Evolutionary conservation across 78 protist genomes (phyloP).

Genomic region (Cyanophora paradoxa): DNA sequence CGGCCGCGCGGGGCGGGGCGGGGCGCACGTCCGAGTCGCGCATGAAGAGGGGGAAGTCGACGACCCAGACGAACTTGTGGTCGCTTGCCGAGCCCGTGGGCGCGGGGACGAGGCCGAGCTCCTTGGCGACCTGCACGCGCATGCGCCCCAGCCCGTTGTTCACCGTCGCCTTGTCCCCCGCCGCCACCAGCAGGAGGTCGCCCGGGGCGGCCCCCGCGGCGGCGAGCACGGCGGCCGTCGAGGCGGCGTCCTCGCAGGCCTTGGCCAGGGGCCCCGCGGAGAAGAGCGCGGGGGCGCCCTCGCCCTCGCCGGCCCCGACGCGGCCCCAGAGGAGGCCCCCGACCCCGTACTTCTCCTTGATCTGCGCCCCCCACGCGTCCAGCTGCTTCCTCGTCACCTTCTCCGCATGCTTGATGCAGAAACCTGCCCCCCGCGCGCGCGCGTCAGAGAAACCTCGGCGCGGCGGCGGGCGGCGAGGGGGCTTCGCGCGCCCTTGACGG

Average conservation of each 20-base stretch:
- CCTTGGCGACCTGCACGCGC: constrained; percentile 6
- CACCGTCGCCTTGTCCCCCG: background rate
- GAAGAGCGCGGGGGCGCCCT: too few relatives aligned
- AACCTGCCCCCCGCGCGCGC: background rate
- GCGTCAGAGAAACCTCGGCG: background rate
- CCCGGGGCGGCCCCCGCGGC: background rate
- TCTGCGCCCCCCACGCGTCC: background rate
- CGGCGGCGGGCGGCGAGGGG: background rate
- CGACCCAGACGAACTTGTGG: constrained; percentile 72
- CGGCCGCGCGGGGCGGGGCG: too few relatives aligned
- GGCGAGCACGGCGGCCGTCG: background rate
- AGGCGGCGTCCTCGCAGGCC: background rate
- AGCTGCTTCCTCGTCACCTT: background rate
- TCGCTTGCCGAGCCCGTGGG: background rate
- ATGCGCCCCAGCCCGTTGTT: constrained; percentile 3
- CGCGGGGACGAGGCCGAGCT: background rate
- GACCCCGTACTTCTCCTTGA: background rate
- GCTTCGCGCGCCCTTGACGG: background rate
- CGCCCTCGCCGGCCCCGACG: too few relatives aligned
- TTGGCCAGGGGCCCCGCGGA: constrained; percentile 8
- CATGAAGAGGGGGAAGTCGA: constrained; percentile 70
- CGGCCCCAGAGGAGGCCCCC: background rate
- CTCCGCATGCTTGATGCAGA: background rate
- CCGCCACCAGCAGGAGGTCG: constrained; percentile 1
- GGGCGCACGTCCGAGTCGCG: background rate